Percentiles rank a stretch among this genome's conserved stretches.
phyloP scores from a whole-genome alignment of 345 rosid species.

The Cardamine occulta region DNA sequence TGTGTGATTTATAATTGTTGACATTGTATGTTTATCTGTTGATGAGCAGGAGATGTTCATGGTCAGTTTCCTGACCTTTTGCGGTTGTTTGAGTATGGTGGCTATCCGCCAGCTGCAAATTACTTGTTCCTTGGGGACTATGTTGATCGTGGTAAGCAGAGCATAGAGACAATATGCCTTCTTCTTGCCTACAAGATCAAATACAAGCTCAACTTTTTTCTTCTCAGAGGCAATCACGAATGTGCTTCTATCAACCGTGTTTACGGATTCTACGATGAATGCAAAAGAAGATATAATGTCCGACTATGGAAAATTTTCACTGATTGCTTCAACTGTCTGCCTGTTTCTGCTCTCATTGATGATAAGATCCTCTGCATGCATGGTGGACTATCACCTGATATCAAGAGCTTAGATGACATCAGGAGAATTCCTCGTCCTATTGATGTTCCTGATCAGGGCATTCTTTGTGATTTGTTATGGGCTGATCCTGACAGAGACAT shows the following conservation, averaged over 20 bases:
- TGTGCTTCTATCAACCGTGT: constrained; percentile 80
- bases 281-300: constrained; percentile 79
- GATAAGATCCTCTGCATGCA: constrained; percentile 93
- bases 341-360: constrained; percentile 73
- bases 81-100: constrained; percentile 86
- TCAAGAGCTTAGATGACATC: constrained; percentile 66
- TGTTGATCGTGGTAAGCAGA: constrained; percentile 89
- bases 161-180: constrained; percentile 77
- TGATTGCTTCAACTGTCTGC: constrained; percentile 68
- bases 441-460: constrained; percentile 79
- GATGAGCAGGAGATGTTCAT: constrained; percentile 73
- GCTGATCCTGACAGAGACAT: constrained; percentile 79
- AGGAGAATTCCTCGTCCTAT: constrained; percentile 68
- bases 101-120: constrained; percentile 75
- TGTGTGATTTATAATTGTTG: background rate
- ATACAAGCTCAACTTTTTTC: constrained; percentile 68
- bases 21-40: background rate
- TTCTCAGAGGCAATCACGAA: constrained; percentile 74
- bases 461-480: constrained; percentile 91
- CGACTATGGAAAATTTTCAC: constrained; percentile 73
- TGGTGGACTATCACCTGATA: constrained; percentile 87
- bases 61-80: constrained; percentile 88
- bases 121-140: constrained; percentile 86
- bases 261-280: constrained; percentile 75
- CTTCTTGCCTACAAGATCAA: constrained; percentile 71